These are phyloP conservation scores for Priceomyces haplophilus DNA, from an alignment of 805 yeast genomes.

Conservation along the genomic window DNA sequence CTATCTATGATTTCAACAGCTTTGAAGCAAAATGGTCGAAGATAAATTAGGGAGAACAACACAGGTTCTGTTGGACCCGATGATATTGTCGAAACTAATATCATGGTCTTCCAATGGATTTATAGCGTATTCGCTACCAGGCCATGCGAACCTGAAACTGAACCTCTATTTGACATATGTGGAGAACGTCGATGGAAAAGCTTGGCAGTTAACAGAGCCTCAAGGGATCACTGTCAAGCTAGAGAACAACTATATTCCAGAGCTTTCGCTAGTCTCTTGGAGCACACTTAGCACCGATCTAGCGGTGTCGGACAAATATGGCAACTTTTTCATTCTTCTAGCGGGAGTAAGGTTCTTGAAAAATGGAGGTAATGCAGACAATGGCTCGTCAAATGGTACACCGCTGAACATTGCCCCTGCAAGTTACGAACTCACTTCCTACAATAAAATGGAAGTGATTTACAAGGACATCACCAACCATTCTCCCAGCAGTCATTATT, in stretches of 20 bases:
- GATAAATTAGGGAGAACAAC: not conserved
- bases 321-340: constrained; percentile 48
- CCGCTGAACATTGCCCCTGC: constrained; percentile 14
- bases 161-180: constrained; percentile 60
- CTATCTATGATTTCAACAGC: not conserved
- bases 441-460: constrained; percentile 46
- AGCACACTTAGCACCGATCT: constrained; percentile 77
- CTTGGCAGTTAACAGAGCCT: constrained; percentile 74
- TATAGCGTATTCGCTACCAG: constrained; percentile 62
- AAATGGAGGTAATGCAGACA: constrained; percentile 28
- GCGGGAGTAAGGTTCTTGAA: constrained; percentile 41
- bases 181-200: constrained; percentile 69
- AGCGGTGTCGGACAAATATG: constrained; percentile 71
- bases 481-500: constrained; percentile 9
- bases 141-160: constrained; percentile 25
- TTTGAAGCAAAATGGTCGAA: not conserved
- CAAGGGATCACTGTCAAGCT: constrained; percentile 32
- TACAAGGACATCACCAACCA: constrained; percentile 38
- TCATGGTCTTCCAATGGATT: constrained; percentile 87
- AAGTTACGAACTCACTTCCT: constrained; percentile 41
- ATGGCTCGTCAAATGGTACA: constrained; percentile 19
- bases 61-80: not conserved
- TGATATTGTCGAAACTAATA: constrained; percentile 23
- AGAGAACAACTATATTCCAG: constrained; percentile 24
- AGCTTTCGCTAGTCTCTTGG: constrained; percentile 58